Conservation (phyloP, 768 basidiomycete species). For the Leccinum barrowsii region DNA sequence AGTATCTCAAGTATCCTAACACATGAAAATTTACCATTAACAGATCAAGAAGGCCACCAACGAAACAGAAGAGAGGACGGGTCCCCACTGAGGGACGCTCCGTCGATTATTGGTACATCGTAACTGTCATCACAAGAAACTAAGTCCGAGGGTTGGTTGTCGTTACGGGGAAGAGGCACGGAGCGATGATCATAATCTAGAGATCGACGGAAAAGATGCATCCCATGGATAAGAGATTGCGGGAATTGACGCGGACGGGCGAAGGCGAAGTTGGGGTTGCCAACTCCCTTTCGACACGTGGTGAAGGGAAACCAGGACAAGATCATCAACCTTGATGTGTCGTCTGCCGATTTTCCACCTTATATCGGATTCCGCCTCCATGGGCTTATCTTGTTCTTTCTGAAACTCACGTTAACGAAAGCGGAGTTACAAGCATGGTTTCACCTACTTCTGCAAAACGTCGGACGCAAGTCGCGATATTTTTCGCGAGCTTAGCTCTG, state of each 20-base stretch:
- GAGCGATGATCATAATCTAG: neutral
- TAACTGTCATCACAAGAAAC: neutral
- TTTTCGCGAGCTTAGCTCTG: conserved; percentile 71
- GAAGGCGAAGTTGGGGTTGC: conserved; percentile 72
- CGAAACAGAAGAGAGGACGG: neutral
- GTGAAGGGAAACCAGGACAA: conserved; percentile 74
- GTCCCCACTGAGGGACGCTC: neutral
- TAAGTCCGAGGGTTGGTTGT: neutral
- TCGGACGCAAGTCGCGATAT: conserved; percentile 71
- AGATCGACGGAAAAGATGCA: neutral
- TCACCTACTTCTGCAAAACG: conserved; percentile 58
- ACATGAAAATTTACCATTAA: neutral
- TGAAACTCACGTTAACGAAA: conserved; percentile 24
- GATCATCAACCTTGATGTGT: conserved; percentile 60
- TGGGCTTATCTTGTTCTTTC: conserved; percentile 46
- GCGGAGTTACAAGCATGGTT: neutral
- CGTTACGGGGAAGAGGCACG: neutral
- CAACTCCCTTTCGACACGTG: conserved; percentile 81
- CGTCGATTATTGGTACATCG: neutral
- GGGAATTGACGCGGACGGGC: neutral
- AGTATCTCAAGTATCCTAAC: neutral
- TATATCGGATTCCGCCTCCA: conserved; percentile 63
- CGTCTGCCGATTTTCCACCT: conserved; percentile 60
- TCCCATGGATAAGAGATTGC: neutral
- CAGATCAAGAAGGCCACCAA: neutral